Evolutionary conservation across 208 protist species (phyloP).

Genomic region (Trypanosoma caninum): DNA sequence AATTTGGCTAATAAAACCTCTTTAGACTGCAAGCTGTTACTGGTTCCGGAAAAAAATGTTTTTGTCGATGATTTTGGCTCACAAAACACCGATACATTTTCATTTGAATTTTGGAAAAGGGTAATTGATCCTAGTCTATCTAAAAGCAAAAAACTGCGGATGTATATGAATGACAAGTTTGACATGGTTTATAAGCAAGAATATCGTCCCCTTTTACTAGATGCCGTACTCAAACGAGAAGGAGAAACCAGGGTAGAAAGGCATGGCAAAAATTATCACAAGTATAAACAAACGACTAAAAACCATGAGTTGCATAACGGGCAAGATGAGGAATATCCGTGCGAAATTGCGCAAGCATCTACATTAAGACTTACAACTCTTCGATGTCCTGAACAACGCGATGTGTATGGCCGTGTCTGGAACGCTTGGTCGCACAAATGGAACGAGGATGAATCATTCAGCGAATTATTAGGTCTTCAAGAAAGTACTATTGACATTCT

Average conservation of each 20-base stretch:
- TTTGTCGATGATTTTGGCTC: too few relatives aligned
- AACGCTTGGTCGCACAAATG: constrained; percentile 31
- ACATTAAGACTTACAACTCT: constrained; percentile 40
- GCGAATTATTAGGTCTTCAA: neutral
- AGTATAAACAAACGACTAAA: too few relatives aligned
- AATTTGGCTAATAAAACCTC: too few relatives aligned
- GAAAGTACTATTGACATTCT: constrained; percentile 18
- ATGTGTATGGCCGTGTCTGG: constrained; percentile 28
- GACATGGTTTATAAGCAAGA: constrained; percentile 51
- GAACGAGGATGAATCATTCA: constrained; percentile 8
- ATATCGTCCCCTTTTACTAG: constrained; percentile 41
- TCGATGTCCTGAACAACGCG: constrained; percentile 45
- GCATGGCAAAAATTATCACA: constrained; percentile 2
- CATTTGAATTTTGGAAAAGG: constrained; percentile 25
- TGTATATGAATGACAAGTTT: constrained; percentile 72
- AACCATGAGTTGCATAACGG: too few relatives aligned
- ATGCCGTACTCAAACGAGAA: constrained; percentile 19
- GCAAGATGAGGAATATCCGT: constrained; percentile 19
- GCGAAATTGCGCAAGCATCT: constrained; percentile 39
- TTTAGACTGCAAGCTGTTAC: too few relatives aligned
- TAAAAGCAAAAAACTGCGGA: constrained; percentile 56
- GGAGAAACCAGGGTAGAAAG: neutral
- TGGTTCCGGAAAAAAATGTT: too few relatives aligned
- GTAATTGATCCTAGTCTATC: constrained; percentile 40
- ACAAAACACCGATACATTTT: constrained; percentile 15